A percentile compares a stretch with the other conserved stretches of the same genome.
These are phyloP conservation scores for Trichoderma simmonsii DNA, from an alignment of 2,329 filamentous ascomycete genomes.

Conservation along the genomic window DNA sequence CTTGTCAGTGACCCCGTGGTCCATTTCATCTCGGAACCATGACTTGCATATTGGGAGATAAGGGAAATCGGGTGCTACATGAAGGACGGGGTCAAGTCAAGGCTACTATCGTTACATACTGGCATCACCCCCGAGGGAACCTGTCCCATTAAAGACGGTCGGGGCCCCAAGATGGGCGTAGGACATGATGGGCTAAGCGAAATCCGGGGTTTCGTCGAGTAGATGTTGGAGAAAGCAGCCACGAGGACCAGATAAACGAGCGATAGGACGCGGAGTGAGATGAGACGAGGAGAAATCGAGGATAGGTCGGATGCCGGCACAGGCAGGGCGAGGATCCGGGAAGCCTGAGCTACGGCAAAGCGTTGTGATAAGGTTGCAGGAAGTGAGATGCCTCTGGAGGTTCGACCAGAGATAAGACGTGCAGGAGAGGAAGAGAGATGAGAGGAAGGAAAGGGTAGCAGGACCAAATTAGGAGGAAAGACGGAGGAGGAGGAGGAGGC, in stretches of 20 bases:
- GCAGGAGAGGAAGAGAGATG: constrained; percentile 12
- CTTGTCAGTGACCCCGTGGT: neutral
- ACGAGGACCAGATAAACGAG: constrained; percentile 5
- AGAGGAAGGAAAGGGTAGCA: constrained; percentile 7
- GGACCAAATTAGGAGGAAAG: constrained; percentile 9
- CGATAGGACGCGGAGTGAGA: neutral
- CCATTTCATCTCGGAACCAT: neutral
- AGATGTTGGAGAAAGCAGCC: constrained; percentile 9
- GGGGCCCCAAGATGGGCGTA: constrained; percentile 60
- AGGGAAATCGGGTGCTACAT: constrained; percentile 1
- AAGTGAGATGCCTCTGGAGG: constrained; percentile 10
- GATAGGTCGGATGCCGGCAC: constrained; percentile 16
- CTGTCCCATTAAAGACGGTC: constrained; percentile 60
- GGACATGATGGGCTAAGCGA: constrained; percentile 45
- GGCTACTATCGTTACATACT: constrained; percentile 50
- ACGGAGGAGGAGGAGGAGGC: constrained; percentile 8
- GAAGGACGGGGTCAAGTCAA: neutral
- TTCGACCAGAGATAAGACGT: constrained; percentile 13
- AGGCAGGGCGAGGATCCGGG: constrained; percentile 14
- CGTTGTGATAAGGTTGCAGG: constrained; percentile 19
- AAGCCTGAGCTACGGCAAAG: constrained; percentile 1
- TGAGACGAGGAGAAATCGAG: neutral
- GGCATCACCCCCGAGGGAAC: constrained; percentile 72
- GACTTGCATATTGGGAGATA: constrained; percentile 1
- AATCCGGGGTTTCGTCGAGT: constrained; percentile 10